Evolutionary conservation across 352 stramenopile genomes (phyloP), one percentile per base, ranked within the genome.

Genomic region (Pythium sukuiense): DNA sequence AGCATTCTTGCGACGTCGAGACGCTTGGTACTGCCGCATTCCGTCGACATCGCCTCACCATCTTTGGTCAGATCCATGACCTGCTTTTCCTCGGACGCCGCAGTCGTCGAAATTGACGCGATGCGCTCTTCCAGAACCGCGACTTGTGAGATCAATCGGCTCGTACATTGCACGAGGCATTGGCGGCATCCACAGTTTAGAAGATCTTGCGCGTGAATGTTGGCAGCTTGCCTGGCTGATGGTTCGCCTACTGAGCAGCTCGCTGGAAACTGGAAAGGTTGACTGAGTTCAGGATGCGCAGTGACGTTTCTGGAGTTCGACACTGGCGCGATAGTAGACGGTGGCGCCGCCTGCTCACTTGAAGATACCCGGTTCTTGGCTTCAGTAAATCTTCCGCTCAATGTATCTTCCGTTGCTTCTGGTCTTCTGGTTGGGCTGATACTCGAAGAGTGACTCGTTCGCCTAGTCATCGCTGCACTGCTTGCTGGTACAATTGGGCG

Each of bases 91-190:
- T 24, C 39, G 3, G 39, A 7, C 13, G 39, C 13, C 13, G 14
- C 16, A 7, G 6, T 16, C 16, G 35, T 43, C 0, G 35, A 43
- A 16, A 12, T 16, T 24, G 27, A 13, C 14, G 11, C n/a, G 27
- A 56, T 20, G 5, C 3, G 35, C 14, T 16, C 39, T 26, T 61
- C 20, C 9, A 52, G 8, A 3, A 9, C 16, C 4, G 32, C 29
- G 12, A 74, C 45, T 2, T 33, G 52, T 3, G 61, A 33, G 3
- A 57, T 64, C 29, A 74, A 43, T 39, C 55, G 46, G 26, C 64
- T 55, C 20, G 68, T 67, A 48, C 63, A 69, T 39, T 61, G 46
- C 20, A 63, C 43, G 32, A 74, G 52, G 58, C 68, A 74, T 37
- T 61, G 41, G 18, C 43, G 57, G 30, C 63, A 74, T 13, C 41